phyloP scores from a whole-genome alignment of 805 yeast species.

The Candida argentea region DNA sequence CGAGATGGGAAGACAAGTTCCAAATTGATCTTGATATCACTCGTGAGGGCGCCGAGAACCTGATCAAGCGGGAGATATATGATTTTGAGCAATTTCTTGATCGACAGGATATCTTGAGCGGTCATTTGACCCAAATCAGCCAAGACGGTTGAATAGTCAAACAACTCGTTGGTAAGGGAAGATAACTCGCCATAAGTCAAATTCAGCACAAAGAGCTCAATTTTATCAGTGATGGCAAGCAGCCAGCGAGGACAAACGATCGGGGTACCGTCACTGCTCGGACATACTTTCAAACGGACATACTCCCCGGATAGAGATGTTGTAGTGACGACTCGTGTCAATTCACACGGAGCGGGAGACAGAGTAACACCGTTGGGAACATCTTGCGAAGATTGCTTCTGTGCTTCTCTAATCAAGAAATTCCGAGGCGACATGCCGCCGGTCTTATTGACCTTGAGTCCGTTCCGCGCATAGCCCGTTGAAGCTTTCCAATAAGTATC shows the following conservation, averaged over 20 bases:
- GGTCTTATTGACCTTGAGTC: constrained; percentile 22
- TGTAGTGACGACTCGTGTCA: constrained; percentile 87
- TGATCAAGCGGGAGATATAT: constrained; percentile 52
- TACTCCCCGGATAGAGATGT: constrained; percentile 83
- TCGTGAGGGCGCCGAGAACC: constrained; percentile 46
- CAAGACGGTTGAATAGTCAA: constrained; percentile 30
- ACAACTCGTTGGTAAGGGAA: constrained; percentile 27
- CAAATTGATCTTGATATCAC: constrained; percentile 55
- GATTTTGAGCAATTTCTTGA: constrained; percentile 35
- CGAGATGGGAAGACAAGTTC: constrained; percentile 71
- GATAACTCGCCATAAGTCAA: constrained; percentile 39
- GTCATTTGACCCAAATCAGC: constrained; percentile 29
- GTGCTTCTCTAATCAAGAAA: constrained; percentile 21
- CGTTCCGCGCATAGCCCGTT: constrained; percentile 42
- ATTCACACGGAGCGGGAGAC: constrained; percentile 32
- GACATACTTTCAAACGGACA: constrained; percentile 55
- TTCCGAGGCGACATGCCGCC: constrained; percentile 33
- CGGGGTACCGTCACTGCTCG: constrained; percentile 77
- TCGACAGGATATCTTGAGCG: constrained; percentile 23
- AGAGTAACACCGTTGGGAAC: constrained; percentile 8
- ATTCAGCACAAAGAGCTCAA: constrained; percentile 52
- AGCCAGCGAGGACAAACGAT: constrained; percentile 66
- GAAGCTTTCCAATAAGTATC: constrained; percentile 94
- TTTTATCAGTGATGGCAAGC: constrained; percentile 38
- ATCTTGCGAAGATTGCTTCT: background rate